These are phyloP conservation scores for Coemansia sp. DNA, from an alignment of 192 early-diverging fungal genomes.

Conservation along the genomic window DNA sequence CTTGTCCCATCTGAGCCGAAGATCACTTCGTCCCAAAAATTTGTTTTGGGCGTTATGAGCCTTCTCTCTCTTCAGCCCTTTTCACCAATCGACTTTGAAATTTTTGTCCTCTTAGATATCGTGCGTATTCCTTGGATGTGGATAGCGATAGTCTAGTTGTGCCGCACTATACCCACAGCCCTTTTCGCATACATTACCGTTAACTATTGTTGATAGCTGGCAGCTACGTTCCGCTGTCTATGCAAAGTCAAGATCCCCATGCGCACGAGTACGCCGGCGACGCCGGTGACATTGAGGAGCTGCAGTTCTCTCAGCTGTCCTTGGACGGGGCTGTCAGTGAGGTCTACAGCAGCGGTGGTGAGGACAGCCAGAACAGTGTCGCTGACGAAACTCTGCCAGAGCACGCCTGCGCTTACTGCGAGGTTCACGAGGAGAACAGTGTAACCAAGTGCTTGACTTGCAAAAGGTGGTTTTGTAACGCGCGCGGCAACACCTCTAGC, in stretches of 20 bases:
- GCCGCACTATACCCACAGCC: not conserved
- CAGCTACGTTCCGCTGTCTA: not conserved
- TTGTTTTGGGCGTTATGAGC: not conserved
- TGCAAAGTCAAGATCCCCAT: conserved; percentile 2
- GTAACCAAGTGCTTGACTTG: conserved; percentile 94
- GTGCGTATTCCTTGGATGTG: conserved; percentile 3
- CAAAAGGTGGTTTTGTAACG: conserved; percentile 97
- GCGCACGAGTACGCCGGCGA: conserved; percentile 1
- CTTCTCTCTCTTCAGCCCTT: not conserved
- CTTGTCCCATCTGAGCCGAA: not conserved
- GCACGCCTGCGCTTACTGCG: conserved; percentile 94
- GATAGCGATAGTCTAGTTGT: not conserved
- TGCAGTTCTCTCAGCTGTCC: conserved; percentile 40
- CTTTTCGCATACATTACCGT: not conserved
- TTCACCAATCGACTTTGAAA: not conserved
- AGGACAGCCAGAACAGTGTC: conserved; percentile 55
- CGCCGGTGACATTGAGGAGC: conserved; percentile 25
- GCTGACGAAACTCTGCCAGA: conserved; percentile 64
- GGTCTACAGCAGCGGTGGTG: conserved; percentile 48
- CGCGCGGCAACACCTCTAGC: conserved; percentile 84
- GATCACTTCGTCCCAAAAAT: not conserved
- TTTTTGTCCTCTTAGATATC: not conserved
- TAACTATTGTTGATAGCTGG: not conserved
- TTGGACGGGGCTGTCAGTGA: conserved; percentile 19
- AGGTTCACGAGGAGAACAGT: conserved; percentile 82